Evolutionary conservation across 441 rosid species (phyloP).

Genomic region (Jatropha podagrica): DNA sequence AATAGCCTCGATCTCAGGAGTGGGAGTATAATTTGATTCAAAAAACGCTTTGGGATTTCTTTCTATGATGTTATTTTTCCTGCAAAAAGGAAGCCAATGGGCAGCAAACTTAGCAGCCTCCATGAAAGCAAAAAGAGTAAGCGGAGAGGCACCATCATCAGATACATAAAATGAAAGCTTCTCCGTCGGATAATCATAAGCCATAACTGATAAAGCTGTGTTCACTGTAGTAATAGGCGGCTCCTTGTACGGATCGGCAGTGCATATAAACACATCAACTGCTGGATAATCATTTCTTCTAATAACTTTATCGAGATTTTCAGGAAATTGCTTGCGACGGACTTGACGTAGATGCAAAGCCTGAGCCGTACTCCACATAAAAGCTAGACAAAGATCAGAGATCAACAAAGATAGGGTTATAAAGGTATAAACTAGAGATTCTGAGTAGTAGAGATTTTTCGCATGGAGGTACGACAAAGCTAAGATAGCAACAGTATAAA

Average conservation of each 20-base stretch:
- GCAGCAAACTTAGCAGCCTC: conserved; percentile 59
- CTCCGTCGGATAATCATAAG: conserved; percentile 68
- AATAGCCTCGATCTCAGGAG: conserved; percentile 31
- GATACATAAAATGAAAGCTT: conserved; percentile 60
- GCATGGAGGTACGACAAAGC: conserved; percentile 48
- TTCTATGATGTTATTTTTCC: conserved; percentile 26
- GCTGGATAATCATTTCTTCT: conserved; percentile 36
- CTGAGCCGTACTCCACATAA: conserved; percentile 52
- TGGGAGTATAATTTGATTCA: conserved; percentile 17
- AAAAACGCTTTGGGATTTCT: conserved; percentile 46
- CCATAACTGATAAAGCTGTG: conserved; percentile 72
- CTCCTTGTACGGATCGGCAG: conserved; percentile 86
- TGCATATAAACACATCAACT: conserved; percentile 71
- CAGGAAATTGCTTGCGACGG: conserved; percentile 48
- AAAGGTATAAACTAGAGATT: conserved; percentile 22
- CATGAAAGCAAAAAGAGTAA: conserved; percentile 56
- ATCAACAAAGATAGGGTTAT: conserved; percentile 30
- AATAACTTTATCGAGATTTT: conserved; percentile 31
- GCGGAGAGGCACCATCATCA: not conserved
- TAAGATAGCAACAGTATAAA: conserved; percentile 47
- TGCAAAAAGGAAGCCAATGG: conserved; percentile 59
- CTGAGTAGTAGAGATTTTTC: conserved; percentile 33
- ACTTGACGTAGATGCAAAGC: conserved; percentile 38
- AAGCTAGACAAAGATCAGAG: conserved; percentile 61
- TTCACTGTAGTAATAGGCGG: conserved; percentile 73